Evolutionary conservation across 805 yeast genomes (phyloP), one percentile per base, ranked within the genome.

Genomic region (Metschnikowia gelsemii): DNA sequence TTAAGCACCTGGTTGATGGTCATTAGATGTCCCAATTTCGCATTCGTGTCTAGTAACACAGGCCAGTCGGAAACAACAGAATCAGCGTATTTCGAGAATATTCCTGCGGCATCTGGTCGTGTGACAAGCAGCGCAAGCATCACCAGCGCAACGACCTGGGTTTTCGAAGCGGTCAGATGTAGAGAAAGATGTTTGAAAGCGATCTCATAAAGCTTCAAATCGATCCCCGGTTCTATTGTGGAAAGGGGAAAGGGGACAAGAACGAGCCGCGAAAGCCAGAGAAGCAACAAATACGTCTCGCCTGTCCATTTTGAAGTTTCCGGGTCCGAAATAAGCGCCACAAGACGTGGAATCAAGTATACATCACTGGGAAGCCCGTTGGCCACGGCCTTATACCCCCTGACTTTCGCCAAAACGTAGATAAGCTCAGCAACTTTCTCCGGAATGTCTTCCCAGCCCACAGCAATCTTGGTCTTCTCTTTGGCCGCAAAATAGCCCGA

Each of bases 181-280:
- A 52, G 56, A 3, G 49, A 38, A 30, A 77, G 59, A 38, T 58
- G 62, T 1, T 32, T 29, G 3, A 57, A 35, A 0, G 75, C 70
- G 6, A 73, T 46, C 0, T 50, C 43, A 32, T 67, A 72, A 1
- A 82, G 51, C 2, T 57, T 39, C 1, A 52, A 47, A 4, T 74
- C 53, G 5, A 75, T 58, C 0, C 60, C 42, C 0, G 55, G 43
- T 2, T 57, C 47, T 12, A 82, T 59, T 0, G 62, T 47, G 1
- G 59, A 61, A 19, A 90, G 63, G 2, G 77, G 72, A 55, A 90
- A 89, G 0, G 98, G 97, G 0, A 82, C 78, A n/a, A 85, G 63
- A 0, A 80, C 73, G 17, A 89, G 63, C 8, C 82, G 78, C 0
- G 83, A 73, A 8, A 87, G 68, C 96, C 96, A 90, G 3, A 84